Conservation (phyloP, 306 rosid species). For the Trifolium pratense region DNA sequence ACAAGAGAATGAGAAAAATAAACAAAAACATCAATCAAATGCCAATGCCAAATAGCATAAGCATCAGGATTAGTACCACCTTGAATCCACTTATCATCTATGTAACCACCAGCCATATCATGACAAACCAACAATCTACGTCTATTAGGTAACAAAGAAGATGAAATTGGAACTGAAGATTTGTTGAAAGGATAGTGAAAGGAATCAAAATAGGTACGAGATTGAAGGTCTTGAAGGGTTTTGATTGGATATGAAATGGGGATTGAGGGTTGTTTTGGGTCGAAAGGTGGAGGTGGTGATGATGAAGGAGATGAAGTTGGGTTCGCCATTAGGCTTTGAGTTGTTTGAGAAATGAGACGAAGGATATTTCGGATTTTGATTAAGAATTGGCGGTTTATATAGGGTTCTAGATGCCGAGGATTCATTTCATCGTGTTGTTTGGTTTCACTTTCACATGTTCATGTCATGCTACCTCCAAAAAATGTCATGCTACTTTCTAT, state of each 20-base stretch:
- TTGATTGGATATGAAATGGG: conserved; percentile 90
- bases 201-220: conserved; percentile 74
- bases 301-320: conserved; percentile 33
- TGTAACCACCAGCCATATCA: conserved; percentile 89
- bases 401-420: conserved; percentile 38
- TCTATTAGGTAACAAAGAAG: conserved; percentile 58
- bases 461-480: background rate
- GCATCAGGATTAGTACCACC: conserved; percentile 83
- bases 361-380: conserved; percentile 36
- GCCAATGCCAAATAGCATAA: conserved; percentile 89
- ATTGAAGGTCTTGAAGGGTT: conserved; percentile 72
- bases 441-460: background rate
- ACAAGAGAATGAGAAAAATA: conserved; percentile 84
- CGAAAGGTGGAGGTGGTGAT: conserved; percentile 51
- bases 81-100: conserved; percentile 86
- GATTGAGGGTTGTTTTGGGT: conserved; percentile 63
- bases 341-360: background rate
- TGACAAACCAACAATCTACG: conserved; percentile 84
- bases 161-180: conserved; percentile 56
- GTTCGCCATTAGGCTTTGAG: conserved; percentile 49
- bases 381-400: conserved; percentile 42
- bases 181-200: conserved; percentile 89
- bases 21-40: conserved; percentile 84
- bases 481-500: no score
- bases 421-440: conserved; percentile 14